Evolutionary conservation across 2,329 filamentous ascomycete species (phyloP).

Genomic region (Talaromyces sp.): DNA sequence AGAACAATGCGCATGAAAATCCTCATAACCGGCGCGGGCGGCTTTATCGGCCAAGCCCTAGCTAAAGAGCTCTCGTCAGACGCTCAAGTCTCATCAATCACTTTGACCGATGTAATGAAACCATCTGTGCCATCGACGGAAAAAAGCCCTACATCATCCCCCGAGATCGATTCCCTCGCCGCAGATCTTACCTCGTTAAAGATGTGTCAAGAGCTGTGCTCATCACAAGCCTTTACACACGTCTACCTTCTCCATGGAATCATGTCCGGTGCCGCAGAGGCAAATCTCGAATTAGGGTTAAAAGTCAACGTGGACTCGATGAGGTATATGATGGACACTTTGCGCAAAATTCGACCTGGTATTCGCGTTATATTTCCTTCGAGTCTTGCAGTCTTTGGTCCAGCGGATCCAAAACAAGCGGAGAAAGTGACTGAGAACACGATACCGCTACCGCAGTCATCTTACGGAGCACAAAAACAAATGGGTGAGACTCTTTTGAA

Average conservation of each 20-base stretch:
- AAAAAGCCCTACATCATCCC: neutral
- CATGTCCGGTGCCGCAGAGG: constrained; percentile 11
- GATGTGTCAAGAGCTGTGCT: constrained; percentile 4
- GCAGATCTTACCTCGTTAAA: constrained; percentile 1
- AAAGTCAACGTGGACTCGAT: constrained; percentile 12
- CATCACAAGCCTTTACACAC: neutral
- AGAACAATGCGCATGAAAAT: constrained; percentile 6
- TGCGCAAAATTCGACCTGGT: constrained; percentile 1
- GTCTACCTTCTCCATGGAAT: constrained; percentile 11
- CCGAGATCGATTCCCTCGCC: neutral
- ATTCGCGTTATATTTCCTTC: constrained; percentile 13
- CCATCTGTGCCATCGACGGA: neutral
- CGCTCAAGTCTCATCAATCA: constrained; percentile 8
- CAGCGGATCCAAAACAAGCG: neutral
- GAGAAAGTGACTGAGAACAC: constrained; percentile 5
- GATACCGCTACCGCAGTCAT: constrained; percentile 10
- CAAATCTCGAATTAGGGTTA: constrained; percentile 6
- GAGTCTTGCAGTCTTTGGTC: constrained; percentile 9
- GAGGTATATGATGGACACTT: constrained; percentile 6
- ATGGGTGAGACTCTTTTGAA: constrained; percentile 8
- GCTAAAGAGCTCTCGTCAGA: constrained; percentile 2
- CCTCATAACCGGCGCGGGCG: constrained; percentile 10
- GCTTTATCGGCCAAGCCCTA: constrained; percentile 11
- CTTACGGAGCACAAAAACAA: constrained; percentile 4
- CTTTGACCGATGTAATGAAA: neutral